A percentile compares a stretch with the other conserved stretches of the same genome.
phyloP scores from a whole-genome alignment of 2,329 filamentous ascomycete species.

The Zymoseptoria passerinii region DNA sequence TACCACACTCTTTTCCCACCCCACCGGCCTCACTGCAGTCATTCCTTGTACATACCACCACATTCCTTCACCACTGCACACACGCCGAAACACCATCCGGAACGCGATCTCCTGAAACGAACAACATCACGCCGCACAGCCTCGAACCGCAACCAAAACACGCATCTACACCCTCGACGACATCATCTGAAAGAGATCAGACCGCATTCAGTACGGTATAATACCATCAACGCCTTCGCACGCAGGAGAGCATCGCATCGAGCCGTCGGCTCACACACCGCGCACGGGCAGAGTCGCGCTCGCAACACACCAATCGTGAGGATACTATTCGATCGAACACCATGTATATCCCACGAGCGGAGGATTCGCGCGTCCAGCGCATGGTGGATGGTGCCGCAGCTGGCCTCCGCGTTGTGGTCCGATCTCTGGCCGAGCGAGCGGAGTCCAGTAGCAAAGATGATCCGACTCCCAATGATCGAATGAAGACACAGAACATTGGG shows the following conservation, averaged over 20 bases:
- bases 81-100: constrained; percentile 6
- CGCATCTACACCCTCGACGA: not conserved
- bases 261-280: not conserved
- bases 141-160: constrained; percentile 6
- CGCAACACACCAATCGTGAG: not conserved
- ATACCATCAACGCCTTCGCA: not conserved
- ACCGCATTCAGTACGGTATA: not conserved
- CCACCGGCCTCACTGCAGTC: constrained; percentile 14
- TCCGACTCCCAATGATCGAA: constrained; percentile 21
- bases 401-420: constrained; percentile 16
- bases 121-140: not conserved
- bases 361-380: constrained; percentile 6
- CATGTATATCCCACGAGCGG: not conserved
- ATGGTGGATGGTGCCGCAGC: constrained; percentile 15
- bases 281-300: not conserved
- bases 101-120: constrained; percentile 8
- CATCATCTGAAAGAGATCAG: not conserved
- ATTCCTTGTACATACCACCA: constrained; percentile 19
- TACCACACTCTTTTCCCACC: not conserved
- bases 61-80: not conserved
- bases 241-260: not conserved
- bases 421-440: constrained; percentile 17
- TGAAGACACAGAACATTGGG: constrained; percentile 23
- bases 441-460: constrained; percentile 21
- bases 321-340: not conserved